Percentiles rank a stretch among this genome's conserved stretches.
phyloP scores from a whole-genome alignment of 345 rosid genomes.

The Rhodamnia argentea region DNA sequence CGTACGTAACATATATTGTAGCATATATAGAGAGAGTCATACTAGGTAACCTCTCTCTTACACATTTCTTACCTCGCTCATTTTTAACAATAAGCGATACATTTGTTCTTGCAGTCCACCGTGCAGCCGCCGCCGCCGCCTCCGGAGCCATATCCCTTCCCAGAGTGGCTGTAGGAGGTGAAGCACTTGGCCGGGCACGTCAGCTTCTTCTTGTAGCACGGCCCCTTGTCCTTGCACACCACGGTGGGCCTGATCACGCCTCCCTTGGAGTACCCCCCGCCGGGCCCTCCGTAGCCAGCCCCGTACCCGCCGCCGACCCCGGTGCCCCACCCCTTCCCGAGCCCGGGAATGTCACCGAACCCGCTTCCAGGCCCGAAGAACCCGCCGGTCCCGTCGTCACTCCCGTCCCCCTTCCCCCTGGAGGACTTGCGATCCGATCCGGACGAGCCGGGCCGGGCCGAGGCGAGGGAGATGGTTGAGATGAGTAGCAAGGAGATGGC shows the following conservation, averaged over 20 bases:
- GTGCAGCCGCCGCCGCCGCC: constrained; percentile 99
- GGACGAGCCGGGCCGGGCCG: constrained; percentile 6
- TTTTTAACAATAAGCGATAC: constrained; percentile 68
- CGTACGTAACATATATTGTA: neutral
- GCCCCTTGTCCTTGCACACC: constrained; percentile 72
- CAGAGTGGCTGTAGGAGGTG: constrained; percentile 73
- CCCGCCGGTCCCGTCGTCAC: neutral
- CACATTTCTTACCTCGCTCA: neutral
- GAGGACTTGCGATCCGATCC: neutral
- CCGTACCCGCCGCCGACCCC: constrained; percentile 8
- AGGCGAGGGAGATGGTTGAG: neutral
- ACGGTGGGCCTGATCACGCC: constrained; percentile 53
- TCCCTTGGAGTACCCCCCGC: constrained; percentile 54
- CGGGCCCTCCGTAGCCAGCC: constrained; percentile 8
- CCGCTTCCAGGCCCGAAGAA: neutral
- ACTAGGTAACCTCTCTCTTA: neutral
- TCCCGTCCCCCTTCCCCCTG: neutral
- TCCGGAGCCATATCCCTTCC: constrained; percentile 84
- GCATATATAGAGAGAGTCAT: neutral
- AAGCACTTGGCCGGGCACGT: constrained; percentile 95
- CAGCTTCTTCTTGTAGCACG: constrained; percentile 73
- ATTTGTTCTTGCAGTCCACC: constrained; percentile 91
- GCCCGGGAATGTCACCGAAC: constrained; percentile 1
- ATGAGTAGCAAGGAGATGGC: neutral
- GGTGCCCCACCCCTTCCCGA: constrained; percentile 2